phyloP scores from a whole-genome alignment of 2,329 filamentous ascomycete genomes.

The Botrytis pseudocinerea region DNA sequence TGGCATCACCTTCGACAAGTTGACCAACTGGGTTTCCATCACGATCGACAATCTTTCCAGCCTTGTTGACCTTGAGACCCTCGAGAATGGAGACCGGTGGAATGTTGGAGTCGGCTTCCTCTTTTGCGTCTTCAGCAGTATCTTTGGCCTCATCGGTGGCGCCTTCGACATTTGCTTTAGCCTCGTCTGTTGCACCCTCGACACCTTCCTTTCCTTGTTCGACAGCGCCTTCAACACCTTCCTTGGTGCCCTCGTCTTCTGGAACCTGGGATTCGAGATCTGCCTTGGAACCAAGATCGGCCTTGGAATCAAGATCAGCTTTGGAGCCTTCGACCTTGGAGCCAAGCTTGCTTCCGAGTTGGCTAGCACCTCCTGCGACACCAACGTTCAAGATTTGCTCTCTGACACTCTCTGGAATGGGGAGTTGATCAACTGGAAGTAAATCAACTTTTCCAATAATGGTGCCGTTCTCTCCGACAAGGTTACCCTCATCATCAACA shows the following conservation, averaged over 20 bases:
- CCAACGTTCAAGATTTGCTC: slow-evolving; percentile 15
- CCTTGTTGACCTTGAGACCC: slow-evolving; percentile 56
- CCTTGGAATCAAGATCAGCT: not conserved
- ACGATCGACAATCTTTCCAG: slow-evolving; percentile 54
- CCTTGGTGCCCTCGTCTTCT: slow-evolving; percentile 41
- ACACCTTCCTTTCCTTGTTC: slow-evolving; percentile 49
- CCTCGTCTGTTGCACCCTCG: not conserved
- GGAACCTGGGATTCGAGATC: slow-evolving; percentile 17
- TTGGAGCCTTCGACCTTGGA: slow-evolving; percentile 4
- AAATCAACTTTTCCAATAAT: slow-evolving; percentile 55
- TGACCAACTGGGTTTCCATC: slow-evolving; percentile 52
- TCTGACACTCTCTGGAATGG: slow-evolving; percentile 20
- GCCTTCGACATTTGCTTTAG: slow-evolving; percentile 4
- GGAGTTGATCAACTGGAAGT: slow-evolving; percentile 20
- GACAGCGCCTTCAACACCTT: slow-evolving; percentile 44
- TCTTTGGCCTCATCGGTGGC: slow-evolving; percentile 42
- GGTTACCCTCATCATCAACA: slow-evolving; percentile 60
- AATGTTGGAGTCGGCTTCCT: slow-evolving; percentile 51
- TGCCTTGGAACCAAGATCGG: slow-evolving; percentile 5
- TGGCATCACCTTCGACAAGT: slow-evolving; percentile 63
- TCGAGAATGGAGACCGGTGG: slow-evolving; percentile 45
- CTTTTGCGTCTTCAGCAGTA: slow-evolving; percentile 43
- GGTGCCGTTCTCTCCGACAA: slow-evolving; percentile 59
- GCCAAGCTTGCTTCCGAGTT: slow-evolving; percentile 16
- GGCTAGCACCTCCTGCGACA: slow-evolving; percentile 4